Conservation (phyloP, 1,284 basidiomycete species). For the Moesziomyces parantarcticus region DNA sequence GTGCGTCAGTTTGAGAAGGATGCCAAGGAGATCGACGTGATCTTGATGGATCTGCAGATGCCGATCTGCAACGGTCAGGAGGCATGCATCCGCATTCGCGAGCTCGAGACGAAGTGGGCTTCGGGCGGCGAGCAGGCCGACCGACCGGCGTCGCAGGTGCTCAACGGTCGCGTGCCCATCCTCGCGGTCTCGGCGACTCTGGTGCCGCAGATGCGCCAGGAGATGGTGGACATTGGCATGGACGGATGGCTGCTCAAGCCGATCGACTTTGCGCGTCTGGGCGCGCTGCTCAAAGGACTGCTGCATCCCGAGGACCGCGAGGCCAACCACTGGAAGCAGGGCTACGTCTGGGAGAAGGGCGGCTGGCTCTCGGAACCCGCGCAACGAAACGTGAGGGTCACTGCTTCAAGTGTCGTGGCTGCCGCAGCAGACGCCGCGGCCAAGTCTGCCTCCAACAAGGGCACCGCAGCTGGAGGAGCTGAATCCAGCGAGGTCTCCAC, state of each 20-base stretch:
- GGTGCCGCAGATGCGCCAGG: constrained; percentile 74
- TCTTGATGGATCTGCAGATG: constrained; percentile 90
- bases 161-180: constrained; percentile 81
- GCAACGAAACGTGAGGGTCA: constrained; percentile 24
- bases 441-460: no score
- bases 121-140: constrained; percentile 29
- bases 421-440: background rate
- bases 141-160: constrained; percentile 67
- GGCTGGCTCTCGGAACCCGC: constrained; percentile 61
- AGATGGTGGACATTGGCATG: constrained; percentile 75
- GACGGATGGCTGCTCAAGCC: constrained; percentile 91
- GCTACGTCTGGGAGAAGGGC: constrained; percentile 61
- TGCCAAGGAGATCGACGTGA: constrained; percentile 75
- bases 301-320: constrained; percentile 47
- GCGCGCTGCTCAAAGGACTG: constrained; percentile 53
- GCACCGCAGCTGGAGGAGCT: no score
- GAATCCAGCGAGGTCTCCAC: no score
- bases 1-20: constrained; percentile 75
- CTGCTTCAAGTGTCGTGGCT: constrained; percentile 7
- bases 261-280: constrained; percentile 75
- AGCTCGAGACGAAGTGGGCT: constrained; percentile 37
- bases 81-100: constrained; percentile 75
- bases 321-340: constrained; percentile 54
- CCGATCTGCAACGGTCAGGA: constrained; percentile 83
- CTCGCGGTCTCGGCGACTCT: constrained; percentile 86